Percentiles rank a stretch among this genome's conserved stretches.
phyloP scores from a whole-genome alignment of 805 yeast species.

The Teunomyces tritomae region DNA sequence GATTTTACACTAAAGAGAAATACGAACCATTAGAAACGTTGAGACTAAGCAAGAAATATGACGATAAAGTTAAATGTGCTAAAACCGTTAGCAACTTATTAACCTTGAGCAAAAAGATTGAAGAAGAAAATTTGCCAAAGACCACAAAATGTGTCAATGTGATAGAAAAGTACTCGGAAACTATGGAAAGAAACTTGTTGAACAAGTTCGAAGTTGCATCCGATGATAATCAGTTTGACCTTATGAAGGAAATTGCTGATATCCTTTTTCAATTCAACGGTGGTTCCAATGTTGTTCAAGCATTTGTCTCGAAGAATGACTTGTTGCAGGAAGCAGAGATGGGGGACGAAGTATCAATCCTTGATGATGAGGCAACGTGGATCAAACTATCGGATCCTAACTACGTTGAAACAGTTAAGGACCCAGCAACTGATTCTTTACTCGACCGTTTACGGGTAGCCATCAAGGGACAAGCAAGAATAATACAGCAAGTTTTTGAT shows the following conservation, averaged over 20 bases:
- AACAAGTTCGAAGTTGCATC: slow-evolving; percentile 74
- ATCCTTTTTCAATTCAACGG: slow-evolving; percentile 79
- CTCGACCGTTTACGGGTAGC: slow-evolving; percentile 54
- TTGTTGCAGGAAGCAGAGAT: slow-evolving; percentile 53
- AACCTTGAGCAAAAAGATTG: slow-evolving; percentile 62
- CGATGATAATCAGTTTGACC: slow-evolving; percentile 60
- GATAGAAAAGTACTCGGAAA: slow-evolving; percentile 71
- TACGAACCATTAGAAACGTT: slow-evolving; percentile 57
- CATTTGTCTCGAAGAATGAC: slow-evolving; percentile 77
- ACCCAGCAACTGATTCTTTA: slow-evolving; percentile 49
- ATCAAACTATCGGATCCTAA: slow-evolving; percentile 57
- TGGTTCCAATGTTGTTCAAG: slow-evolving; percentile 77
- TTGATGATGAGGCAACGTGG: slow-evolving; percentile 56
- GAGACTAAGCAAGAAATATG: slow-evolving; percentile 44
- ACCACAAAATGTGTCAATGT: slow-evolving; percentile 34
- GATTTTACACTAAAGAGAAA: slow-evolving; percentile 60
- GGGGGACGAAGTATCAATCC: slow-evolving; percentile 24
- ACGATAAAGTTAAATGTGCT: slow-evolving; percentile 67
- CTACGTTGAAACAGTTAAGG: slow-evolving; percentile 46
- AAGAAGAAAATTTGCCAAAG: slow-evolving; percentile 49
- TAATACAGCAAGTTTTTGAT: slow-evolving; percentile 71
- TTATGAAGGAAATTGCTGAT: slow-evolving; percentile 73
- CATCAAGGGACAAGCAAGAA: slow-evolving; percentile 67
- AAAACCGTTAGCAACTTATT: slow-evolving; percentile 63
- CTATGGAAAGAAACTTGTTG: slow-evolving; percentile 69